Conservation (phyloP, 768 basidiomycete genomes). For the Paxillus ammoniavirescens region DNA sequence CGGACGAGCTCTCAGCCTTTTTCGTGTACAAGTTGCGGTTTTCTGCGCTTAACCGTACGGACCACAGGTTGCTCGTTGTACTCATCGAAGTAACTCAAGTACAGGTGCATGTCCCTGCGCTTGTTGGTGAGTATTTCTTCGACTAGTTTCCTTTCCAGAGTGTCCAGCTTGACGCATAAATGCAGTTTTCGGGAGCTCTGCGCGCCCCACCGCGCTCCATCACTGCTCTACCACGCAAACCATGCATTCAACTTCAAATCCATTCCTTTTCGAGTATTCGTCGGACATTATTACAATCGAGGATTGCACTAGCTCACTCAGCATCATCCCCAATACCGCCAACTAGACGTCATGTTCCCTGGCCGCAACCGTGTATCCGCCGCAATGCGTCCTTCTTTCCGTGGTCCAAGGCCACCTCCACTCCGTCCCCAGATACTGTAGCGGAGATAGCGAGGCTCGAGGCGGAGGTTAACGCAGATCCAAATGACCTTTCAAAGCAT, state of each 20-base stretch:
- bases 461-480: constrained; percentile 72
- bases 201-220: constrained; percentile 23
- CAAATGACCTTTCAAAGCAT: constrained; percentile 68
- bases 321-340: constrained; percentile 18
- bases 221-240: constrained; percentile 4
- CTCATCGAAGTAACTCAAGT: not conserved
- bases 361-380: constrained; percentile 18
- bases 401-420: constrained; percentile 38
- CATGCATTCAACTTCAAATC: constrained; percentile 9
- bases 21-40: not conserved
- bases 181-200: constrained; percentile 38
- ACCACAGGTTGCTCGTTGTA: no score
- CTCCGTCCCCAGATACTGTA: constrained; percentile 63
- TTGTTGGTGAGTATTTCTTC: constrained; percentile 10
- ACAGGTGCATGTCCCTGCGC: constrained; percentile 8
- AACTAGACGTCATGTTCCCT: constrained; percentile 42
- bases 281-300: constrained; percentile 16
- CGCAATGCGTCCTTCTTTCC: constrained; percentile 30
- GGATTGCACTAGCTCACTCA: constrained; percentile 1
- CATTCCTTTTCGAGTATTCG: constrained; percentile 14
- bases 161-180: no score
- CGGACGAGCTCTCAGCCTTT: not conserved
- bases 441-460: constrained; percentile 73
- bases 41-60: not conserved
- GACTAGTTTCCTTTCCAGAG: not conserved